Evolutionary conservation across 2,329 filamentous ascomycete genomes (phyloP), one percentile per base, ranked within the genome.

Genomic region (Colletotrichum lindemuthianum): DNA sequence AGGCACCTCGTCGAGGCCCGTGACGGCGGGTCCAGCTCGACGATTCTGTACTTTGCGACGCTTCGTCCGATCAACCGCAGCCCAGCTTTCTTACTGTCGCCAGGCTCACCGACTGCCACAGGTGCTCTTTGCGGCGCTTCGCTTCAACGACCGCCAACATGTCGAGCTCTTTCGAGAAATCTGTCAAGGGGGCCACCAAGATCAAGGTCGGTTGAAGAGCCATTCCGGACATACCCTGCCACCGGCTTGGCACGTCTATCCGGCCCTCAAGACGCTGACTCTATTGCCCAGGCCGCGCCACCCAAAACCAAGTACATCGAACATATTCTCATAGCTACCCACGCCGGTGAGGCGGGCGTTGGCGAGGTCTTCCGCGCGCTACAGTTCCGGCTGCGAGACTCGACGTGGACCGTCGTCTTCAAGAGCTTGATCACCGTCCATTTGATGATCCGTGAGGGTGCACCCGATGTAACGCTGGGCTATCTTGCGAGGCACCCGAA

Each of bases 241-340:
- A 32, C 34, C n/a, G 33, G 16, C 15, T 50, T 9, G 52, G 41
- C 65, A 53, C 60, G n/a, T 15, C n/a, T 52, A 16, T 39, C 24
- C 37, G 37, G 44, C 36, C 32, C 58, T 70, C 60, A 69, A 59
- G 10, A 45, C 49, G 67, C 66, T 70, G 58, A 69, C 63, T 59
- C 45, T 44, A 45, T 44, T 16, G 51, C 40, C 51, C 15, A 67
- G 59, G 58, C 63, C 52, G 96, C 96, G 70, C 92, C 96, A 67
- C 96, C 96, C 55, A 99, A 99, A 82, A 96, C 95, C 60, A 99
- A 99, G 81, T 99, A 98, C 82, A 96, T 99, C 82, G 96, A 99
- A 78, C 93, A 97, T 76, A 97, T 99, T 75, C 87, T 99, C 61
- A 86, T 97, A 70, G 95, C 96, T 68, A 99, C 96, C 41, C 93